phyloP scores from a whole-genome alignment of 2,329 filamentous ascomycete species.

The Verticillium longisporum region DNA sequence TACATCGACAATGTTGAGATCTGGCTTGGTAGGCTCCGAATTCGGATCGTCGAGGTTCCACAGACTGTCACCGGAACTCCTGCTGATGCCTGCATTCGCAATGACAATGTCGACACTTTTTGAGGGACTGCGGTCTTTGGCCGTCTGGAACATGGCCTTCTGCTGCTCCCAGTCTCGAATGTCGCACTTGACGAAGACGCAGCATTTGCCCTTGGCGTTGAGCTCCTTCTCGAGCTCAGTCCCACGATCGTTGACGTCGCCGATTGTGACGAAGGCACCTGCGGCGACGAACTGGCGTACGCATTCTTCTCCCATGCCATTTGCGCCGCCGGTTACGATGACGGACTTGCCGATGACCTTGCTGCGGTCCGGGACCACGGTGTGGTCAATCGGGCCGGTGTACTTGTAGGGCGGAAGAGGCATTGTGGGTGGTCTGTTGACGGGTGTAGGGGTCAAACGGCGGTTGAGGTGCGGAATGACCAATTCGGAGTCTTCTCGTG shows the following conservation, averaged over 20 bases:
- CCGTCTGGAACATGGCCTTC: conserved; percentile 30
- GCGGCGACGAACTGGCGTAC: conserved; percentile 25
- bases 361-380: conserved; percentile 23
- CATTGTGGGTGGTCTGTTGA: conserved; percentile 4
- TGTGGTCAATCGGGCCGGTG: conserved; percentile 26
- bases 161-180: conserved; percentile 36
- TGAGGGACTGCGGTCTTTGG: conserved; percentile 25
- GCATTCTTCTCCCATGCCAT: conserved; percentile 30
- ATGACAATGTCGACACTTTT: conserved; percentile 37
- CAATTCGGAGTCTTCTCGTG: no score
- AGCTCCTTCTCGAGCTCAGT: conserved; percentile 23
- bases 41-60: conserved; percentile 27
- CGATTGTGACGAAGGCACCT: conserved; percentile 33
- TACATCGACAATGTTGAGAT: conserved; percentile 33
- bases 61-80: conserved; percentile 27
- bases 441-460: not conserved
- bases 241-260: conserved; percentile 27
- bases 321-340: conserved; percentile 40
- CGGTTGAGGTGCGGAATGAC: no score
- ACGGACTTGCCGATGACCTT: conserved; percentile 35
- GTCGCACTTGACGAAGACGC: conserved; percentile 32
- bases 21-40: conserved; percentile 25
- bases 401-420: conserved; percentile 19
- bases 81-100: conserved; percentile 37
- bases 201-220: conserved; percentile 13